phyloP scores from a whole-genome alignment of 441 rosid species.

The Cnidoscolus chayamansa region DNA sequence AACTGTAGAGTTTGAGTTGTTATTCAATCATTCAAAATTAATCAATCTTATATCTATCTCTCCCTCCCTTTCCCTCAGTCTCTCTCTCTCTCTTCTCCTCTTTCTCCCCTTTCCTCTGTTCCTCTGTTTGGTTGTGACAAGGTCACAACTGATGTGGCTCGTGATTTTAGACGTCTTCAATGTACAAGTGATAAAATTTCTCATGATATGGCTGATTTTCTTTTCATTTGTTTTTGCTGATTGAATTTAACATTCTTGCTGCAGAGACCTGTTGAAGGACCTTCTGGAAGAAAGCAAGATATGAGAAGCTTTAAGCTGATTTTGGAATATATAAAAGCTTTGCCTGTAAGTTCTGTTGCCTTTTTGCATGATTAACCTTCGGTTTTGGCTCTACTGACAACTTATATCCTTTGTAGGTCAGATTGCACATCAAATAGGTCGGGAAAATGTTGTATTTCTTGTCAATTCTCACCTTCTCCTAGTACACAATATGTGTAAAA shows the following conservation, averaged over 20 bases:
- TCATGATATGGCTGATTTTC: neutral
- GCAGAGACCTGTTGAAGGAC: conserved; percentile 75
- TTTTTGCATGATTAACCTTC: neutral
- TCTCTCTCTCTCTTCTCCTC: too few relatives aligned
- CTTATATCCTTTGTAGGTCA: neutral
- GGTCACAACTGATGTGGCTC: too few relatives aligned
- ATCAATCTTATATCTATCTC: too few relatives aligned
- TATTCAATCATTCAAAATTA: too few relatives aligned
- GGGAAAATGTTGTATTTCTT: neutral
- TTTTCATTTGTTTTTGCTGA: conserved; percentile 8
- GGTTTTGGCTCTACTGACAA: neutral
- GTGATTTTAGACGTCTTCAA: too few relatives aligned
- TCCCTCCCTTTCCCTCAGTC: too few relatives aligned
- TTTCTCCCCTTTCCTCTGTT: too few relatives aligned
- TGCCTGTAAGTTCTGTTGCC: conserved; percentile 60
- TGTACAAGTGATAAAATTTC: too few relatives aligned
- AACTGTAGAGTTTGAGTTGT: too few relatives aligned
- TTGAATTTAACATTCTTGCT: conserved; percentile 23
- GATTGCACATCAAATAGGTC: neutral
- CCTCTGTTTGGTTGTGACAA: too few relatives aligned
- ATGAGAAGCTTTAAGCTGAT: conserved; percentile 82
- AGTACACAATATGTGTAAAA: neutral
- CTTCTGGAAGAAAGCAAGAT: conserved; percentile 62
- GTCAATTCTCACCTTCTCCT: neutral
- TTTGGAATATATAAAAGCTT: conserved; percentile 84